Conservation (phyloP, 2,329 filamentous ascomycete genomes). For the Xylaria sp. region DNA sequence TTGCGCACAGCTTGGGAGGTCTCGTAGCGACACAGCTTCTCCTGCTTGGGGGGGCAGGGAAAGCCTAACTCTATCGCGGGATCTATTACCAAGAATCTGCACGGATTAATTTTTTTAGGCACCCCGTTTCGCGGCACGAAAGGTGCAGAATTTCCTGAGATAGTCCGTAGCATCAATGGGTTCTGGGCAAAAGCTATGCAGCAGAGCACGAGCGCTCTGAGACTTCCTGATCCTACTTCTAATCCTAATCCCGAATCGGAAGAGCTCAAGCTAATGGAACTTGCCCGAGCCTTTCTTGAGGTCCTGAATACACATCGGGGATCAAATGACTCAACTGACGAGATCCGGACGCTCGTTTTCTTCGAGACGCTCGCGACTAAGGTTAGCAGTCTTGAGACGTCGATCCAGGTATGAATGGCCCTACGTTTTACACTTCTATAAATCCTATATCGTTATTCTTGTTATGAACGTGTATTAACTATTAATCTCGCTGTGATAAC, state of each 20-base stretch:
- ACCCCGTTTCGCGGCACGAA: neutral
- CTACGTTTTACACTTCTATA: too few relatives aligned
- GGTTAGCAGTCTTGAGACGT: neutral
- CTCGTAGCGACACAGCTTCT: neutral
- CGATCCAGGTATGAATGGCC: too few relatives aligned
- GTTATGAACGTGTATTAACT: too few relatives aligned
- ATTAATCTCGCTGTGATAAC: too few relatives aligned
- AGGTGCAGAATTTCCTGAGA: neutral
- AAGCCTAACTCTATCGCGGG: neutral
- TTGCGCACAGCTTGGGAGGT: neutral
- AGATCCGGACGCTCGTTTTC: neutral
- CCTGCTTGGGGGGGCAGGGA: neutral
- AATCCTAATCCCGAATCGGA: too few relatives aligned
- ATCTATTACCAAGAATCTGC: neutral
- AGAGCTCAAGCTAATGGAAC: neutral
- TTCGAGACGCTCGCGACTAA: neutral
- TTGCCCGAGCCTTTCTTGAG: neutral
- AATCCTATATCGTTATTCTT: too few relatives aligned
- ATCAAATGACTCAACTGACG: neutral
- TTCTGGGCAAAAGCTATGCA: neutral
- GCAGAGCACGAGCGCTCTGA: neutral
- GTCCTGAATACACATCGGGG: neutral
- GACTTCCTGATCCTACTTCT: neutral
- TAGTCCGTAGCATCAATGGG: neutral
- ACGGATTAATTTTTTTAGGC: neutral